These are phyloP conservation scores for Xylaria digitata DNA, from an alignment of 2,329 filamentous ascomycete genomes.

Conservation along the genomic window DNA sequence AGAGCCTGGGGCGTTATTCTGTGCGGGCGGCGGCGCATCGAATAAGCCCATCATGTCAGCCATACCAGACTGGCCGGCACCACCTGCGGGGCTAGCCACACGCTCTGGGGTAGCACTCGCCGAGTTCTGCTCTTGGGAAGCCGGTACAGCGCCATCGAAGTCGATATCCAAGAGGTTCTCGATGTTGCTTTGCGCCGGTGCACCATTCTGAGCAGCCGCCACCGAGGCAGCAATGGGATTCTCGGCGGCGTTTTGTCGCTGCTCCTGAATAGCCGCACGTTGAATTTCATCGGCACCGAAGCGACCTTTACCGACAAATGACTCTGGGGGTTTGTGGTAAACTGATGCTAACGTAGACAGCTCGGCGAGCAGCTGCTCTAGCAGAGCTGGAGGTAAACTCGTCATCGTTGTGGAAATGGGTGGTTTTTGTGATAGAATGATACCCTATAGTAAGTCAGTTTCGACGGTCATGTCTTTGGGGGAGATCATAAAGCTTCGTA, in stretches of 20 bases:
- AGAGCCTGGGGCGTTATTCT: constrained; percentile 56
- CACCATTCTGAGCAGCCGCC: constrained; percentile 71
- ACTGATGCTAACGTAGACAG: constrained; percentile 96
- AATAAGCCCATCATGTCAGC: constrained; percentile 77
- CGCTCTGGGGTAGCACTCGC: constrained; percentile 73
- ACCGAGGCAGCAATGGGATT: constrained; percentile 93
- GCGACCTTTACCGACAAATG: constrained; percentile 95
- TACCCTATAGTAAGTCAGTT: constrained; percentile 65
- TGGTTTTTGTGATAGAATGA: constrained; percentile 93
- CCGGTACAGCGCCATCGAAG: constrained; percentile 91
- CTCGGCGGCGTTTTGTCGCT: constrained; percentile 89
- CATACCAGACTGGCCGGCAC: constrained; percentile 58
- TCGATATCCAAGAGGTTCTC: constrained; percentile 97
- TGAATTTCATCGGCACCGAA: constrained; percentile 96
- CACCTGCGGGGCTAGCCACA: constrained; percentile 69
- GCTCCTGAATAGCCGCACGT: constrained; percentile 94
- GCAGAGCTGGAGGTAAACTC: constrained; percentile 81
- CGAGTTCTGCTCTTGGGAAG: constrained; percentile 75
- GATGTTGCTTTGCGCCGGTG: constrained; percentile 76
- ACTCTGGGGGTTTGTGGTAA: constrained; percentile 97
- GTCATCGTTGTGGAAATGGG: constrained; percentile 95
- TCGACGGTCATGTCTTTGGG: not conserved
- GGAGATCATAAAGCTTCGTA: constrained; percentile 51
- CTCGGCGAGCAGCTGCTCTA: constrained; percentile 91
- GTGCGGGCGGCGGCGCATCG: constrained; percentile 70